Base-by-base conservation (phyloP, 305 asterid species). In the Rubia occidens region DNA sequence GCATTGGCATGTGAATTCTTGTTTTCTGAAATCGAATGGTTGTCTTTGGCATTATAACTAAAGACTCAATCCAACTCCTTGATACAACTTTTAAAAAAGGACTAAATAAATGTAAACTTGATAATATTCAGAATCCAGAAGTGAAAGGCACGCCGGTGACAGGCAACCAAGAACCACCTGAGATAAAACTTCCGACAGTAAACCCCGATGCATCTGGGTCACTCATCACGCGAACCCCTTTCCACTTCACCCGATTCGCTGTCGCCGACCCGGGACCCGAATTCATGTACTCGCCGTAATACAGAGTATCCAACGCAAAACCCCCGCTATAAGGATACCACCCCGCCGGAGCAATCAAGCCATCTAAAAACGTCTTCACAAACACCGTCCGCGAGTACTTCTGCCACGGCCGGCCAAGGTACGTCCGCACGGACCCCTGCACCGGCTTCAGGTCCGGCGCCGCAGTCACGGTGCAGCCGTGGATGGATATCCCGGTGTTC, bases 351-450 rank as follows among this genome's bases (percentile, higher is more conserved):
- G 80, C 15, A 13, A 93, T 79, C 80, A 88, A 73, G 3, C 92
- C 71, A 64, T 85, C 97, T 20, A 93, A 8, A 11, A 53, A 73
- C 0, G 89, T 86, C 75, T 79, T 85, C 94, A 93, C 82, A 63
- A 85, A 81, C 0, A 88, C 95, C 0, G 97, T 90, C 1, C 95
- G 79, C 0, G 98, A 90, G 44, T 93, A 93, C 75, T 68, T 3
- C 75, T 86, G 51, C 98, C 98, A 90, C 2, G 98, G 98, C n/a
- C 98, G 71, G 5, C 98, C 98, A 29, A 93, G 76, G 42, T 90
- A 90, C 4, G 97, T 93, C 70, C 60, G 75, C 32, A 87, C 96
- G 26, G 95, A 62, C 24, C 32, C 11, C 51, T 63, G 67, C 0
- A 32, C 66, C 13, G 66, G 66, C 11, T 35, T 35, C 24, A 37